Evolutionary conservation across 225 moss, liverwort and hornwort genomes (phyloP).

Genomic region (Rhytidiadelphus loreus): DNA sequence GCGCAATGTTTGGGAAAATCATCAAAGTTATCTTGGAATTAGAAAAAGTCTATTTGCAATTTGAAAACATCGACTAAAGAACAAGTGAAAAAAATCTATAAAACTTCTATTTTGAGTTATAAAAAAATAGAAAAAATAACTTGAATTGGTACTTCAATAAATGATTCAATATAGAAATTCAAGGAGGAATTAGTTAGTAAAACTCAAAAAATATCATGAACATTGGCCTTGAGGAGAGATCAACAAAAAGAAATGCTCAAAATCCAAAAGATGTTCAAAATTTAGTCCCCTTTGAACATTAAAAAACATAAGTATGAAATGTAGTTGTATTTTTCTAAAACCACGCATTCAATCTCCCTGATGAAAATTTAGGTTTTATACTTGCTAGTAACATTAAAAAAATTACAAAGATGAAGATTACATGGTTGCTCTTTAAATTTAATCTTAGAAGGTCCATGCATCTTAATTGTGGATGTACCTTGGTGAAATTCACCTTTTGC

Average conservation of each 20-base stretch:
- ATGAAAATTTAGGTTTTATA: accelerated
- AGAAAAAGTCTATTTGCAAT: no score
- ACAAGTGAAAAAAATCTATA: no score
- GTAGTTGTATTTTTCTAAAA: not conserved
- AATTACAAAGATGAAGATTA: not conserved
- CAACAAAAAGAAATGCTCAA: not conserved
- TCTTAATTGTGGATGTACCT: not conserved
- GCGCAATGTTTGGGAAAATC: no score
- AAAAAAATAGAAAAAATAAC: no score
- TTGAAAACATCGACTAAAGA: no score
- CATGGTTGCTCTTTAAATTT: not conserved
- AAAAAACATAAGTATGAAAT: not conserved
- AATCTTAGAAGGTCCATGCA: not conserved
- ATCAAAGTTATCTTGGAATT: no score
- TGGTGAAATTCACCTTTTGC: not conserved
- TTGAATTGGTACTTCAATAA: accelerated
- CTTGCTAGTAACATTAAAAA: not conserved
- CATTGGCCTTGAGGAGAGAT: no score
- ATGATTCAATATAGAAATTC: no score
- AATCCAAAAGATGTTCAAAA: not conserved
- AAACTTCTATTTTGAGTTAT: no score
- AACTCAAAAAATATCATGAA: no score
- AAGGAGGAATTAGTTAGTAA: no score
- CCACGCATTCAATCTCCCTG: accelerated
- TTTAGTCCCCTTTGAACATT: accelerated